Percentiles rank a stretch among this genome's conserved stretches.
Conservation (phyloP, 805 yeast species). For the Candida argentea region DNA sequence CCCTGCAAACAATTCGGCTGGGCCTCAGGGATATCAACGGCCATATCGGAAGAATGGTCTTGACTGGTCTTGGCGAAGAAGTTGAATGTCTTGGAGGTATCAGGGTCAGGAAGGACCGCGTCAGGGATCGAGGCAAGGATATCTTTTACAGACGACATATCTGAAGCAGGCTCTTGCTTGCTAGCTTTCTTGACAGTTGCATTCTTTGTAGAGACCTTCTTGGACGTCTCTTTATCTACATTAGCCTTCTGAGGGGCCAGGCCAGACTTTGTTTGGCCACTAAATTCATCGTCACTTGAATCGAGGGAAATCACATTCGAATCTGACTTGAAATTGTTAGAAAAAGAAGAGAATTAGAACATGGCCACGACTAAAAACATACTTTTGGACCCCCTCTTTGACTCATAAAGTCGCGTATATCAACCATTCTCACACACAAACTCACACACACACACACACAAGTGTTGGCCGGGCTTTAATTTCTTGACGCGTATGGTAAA, state of each 20-base stretch:
- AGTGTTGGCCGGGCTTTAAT: too few relatives aligned
- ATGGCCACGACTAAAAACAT: too few relatives aligned
- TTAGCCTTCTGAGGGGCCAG: neutral
- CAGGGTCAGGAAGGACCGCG: conserved; percentile 53
- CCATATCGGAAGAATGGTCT: conserved; percentile 17
- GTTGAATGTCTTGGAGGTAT: conserved; percentile 47
- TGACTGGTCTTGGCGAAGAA: conserved; percentile 30
- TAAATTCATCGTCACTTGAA: neutral
- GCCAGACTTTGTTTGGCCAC: neutral
- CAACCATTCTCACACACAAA: too few relatives aligned
- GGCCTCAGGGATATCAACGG: conserved; percentile 63
- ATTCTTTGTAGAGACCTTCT: conserved; percentile 1
- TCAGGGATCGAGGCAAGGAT: conserved; percentile 61
- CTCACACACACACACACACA: too few relatives aligned
- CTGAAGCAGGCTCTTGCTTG: conserved; percentile 5
- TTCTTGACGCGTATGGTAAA: too few relatives aligned
- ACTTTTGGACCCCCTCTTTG: too few relatives aligned
- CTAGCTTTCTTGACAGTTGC: conserved; percentile 1
- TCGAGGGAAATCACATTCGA: too few relatives aligned
- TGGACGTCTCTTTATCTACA: neutral
- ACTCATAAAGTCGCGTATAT: too few relatives aligned
- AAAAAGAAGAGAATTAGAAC: too few relatives aligned
- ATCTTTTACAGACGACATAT: conserved; percentile 34
- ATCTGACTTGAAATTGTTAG: too few relatives aligned
- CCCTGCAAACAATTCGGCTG: conserved; percentile 82